Conservation (phyloP, 441 rosid species). For the Erodium moschatum region DNA sequence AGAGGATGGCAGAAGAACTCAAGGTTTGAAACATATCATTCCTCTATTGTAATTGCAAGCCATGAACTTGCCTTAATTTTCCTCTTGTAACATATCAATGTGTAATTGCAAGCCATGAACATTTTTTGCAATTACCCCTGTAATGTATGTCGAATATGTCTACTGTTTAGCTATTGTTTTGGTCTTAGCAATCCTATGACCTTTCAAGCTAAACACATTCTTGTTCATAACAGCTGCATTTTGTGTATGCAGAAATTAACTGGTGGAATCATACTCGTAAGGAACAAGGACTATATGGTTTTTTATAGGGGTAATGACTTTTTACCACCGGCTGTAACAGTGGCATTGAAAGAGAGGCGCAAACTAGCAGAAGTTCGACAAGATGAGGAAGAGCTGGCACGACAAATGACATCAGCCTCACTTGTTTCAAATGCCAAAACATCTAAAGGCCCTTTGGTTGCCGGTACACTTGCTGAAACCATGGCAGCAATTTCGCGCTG, state of each 20-base stretch:
- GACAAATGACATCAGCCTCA: conserved; percentile 37
- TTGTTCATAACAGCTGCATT: conserved; percentile 20
- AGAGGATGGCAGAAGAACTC: conserved; percentile 92
- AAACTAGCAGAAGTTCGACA: conserved; percentile 43
- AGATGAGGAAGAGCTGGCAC: conserved; percentile 66
- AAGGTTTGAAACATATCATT: conserved; percentile 37
- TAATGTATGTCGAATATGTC: no score
- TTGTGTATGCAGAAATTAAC: conserved; percentile 57
- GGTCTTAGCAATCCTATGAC: neutral
- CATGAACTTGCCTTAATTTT: no score
- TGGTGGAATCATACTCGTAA: conserved; percentile 68
- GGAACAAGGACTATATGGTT: conserved; percentile 84
- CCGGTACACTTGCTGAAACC: conserved; percentile 85
- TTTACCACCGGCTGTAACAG: conserved; percentile 57
- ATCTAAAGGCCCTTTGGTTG: conserved; percentile 36
- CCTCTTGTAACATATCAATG: no score
- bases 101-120: no score
- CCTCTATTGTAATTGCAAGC: neutral
- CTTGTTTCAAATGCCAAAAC: conserved; percentile 29
- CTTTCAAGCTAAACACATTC: neutral
- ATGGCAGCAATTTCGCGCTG: conserved; percentile 65
- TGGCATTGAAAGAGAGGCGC: conserved; percentile 53
- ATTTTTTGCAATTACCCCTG: no score
- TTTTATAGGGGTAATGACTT: conserved; percentile 93
- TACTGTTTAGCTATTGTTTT: no score